phyloP scores from a whole-genome alignment of 805 yeast genomes.

The Zygosaccharomyces gambellarensis region DNA sequence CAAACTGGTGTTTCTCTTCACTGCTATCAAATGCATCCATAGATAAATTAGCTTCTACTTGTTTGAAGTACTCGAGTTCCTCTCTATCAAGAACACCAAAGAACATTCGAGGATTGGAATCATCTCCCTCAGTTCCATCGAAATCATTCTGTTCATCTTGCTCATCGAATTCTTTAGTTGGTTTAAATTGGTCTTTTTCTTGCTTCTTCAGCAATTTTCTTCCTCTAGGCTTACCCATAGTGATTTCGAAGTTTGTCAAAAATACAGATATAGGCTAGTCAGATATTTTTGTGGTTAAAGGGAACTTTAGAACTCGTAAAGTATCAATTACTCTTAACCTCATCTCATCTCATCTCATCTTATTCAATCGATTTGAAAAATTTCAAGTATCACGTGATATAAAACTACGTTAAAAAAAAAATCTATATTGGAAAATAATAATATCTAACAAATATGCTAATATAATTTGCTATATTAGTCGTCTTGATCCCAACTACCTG shows the following conservation, averaged over 20 bases:
- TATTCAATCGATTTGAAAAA: constrained; percentile 13
- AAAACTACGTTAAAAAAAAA: not conserved
- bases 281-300: not conserved
- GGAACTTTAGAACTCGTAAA: not conserved
- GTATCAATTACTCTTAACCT: not conserved
- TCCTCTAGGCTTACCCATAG: constrained; percentile 38
- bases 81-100: constrained; percentile 82
- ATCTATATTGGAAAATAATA: not conserved
- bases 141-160: constrained; percentile 7
- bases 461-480: constrained; percentile 44
- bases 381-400: constrained; percentile 1
- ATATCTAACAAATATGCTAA: constrained; percentile 1
- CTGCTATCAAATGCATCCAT: constrained; percentile 68
- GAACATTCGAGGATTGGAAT: constrained; percentile 42
- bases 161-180: constrained; percentile 12
- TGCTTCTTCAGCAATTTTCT: constrained; percentile 37
- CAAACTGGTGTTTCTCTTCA: constrained; percentile 71
- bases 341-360: constrained; percentile 14
- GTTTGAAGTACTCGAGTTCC: constrained; percentile 87
- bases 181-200: constrained; percentile 22
- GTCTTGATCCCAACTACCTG: constrained; percentile 95
- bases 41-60: constrained; percentile 82
- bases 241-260: not conserved
- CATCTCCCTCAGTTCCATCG: constrained; percentile 10
- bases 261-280: not conserved